These are phyloP conservation scores for Penicillium sp. DNA, from an alignment of 2,329 filamentous ascomycete genomes.

Conservation along the genomic window DNA sequence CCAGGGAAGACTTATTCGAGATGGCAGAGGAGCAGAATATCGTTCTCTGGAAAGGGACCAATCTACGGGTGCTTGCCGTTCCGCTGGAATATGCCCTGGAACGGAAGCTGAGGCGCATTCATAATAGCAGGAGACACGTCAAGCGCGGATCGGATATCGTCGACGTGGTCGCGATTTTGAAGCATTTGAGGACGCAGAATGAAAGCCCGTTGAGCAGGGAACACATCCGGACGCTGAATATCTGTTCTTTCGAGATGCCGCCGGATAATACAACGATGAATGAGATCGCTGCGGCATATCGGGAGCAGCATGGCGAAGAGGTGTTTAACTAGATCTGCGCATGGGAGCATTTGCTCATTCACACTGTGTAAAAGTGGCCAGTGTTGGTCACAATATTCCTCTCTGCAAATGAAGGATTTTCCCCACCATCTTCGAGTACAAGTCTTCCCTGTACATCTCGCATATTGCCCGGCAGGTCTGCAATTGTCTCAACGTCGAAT, in stretches of 20 bases:
- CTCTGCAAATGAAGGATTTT: constrained; percentile 19
- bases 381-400: constrained; percentile 29
- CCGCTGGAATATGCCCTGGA: constrained; percentile 39
- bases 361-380: constrained; percentile 29
- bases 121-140: constrained; percentile 18
- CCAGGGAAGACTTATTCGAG: constrained; percentile 26
- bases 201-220: constrained; percentile 25
- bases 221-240: constrained; percentile 27
- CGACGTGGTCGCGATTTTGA: constrained; percentile 32
- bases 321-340: constrained; percentile 14
- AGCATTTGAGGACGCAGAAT: constrained; percentile 22
- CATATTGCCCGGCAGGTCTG: constrained; percentile 8
- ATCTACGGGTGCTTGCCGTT: constrained; percentile 31
- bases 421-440: constrained; percentile 21
- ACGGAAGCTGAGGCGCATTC: constrained; percentile 34
- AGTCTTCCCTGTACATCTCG: constrained; percentile 18
- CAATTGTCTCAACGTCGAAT: constrained; percentile 12
- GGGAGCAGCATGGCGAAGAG: constrained; percentile 24
- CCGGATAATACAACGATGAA: constrained; percentile 31
- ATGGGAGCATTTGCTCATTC: neutral
- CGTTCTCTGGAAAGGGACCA: constrained; percentile 28
- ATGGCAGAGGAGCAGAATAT: constrained; percentile 33
- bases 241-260: constrained; percentile 28
- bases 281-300: constrained; percentile 29
- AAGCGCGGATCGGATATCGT: constrained; percentile 29